These are phyloP conservation scores for Yarrowia sp. DNA, from an alignment of 805 yeast species.

Conservation along the genomic window DNA sequence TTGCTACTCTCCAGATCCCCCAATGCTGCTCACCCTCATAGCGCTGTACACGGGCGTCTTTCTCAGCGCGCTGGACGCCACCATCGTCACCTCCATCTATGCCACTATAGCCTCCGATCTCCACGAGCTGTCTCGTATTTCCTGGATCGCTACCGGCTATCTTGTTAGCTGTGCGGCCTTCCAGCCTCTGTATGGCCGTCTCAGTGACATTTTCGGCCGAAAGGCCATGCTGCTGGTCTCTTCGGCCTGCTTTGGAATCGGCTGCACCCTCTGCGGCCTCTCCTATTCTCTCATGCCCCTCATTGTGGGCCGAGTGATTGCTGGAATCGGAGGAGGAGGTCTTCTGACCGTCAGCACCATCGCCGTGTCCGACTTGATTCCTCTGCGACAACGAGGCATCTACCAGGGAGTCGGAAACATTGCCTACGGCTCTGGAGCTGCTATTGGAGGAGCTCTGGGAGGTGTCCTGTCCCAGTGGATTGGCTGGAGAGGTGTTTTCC, in stretches of 20 bases:
- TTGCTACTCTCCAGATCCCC: background rate
- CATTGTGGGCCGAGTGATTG: slow-evolving; percentile 75
- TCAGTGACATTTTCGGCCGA: slow-evolving; percentile 64
- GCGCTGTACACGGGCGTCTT: slow-evolving; percentile 51
- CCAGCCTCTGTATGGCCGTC: slow-evolving; percentile 75
- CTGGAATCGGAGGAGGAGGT: slow-evolving; percentile 95
- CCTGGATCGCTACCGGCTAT: slow-evolving; percentile 79
- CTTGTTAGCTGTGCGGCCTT: slow-evolving; percentile 73
- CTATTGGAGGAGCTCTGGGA: slow-evolving; percentile 66
- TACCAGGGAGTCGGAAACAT: slow-evolving; percentile 85
- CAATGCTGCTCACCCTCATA: slow-evolving; percentile 41
- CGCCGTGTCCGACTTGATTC: slow-evolving; percentile 76
- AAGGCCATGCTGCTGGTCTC: slow-evolving; percentile 54
- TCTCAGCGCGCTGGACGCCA: slow-evolving; percentile 64
- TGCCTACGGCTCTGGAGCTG: slow-evolving; percentile 77
- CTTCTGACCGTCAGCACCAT: slow-evolving; percentile 77
- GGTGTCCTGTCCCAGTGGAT: slow-evolving; percentile 60
- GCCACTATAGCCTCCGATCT: slow-evolving; percentile 66
- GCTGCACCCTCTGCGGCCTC: slow-evolving; percentile 61
- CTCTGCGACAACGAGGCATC: slow-evolving; percentile 76
- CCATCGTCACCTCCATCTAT: slow-evolving; percentile 65
- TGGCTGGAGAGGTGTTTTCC: slow-evolving; percentile 69
- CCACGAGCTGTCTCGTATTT: slow-evolving; percentile 57
- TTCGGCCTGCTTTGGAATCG: slow-evolving; percentile 55
- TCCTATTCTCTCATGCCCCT: slow-evolving; percentile 62